Evolutionary conservation across 495 filamentous ascomycete species (phyloP), one percentile per base, ranked within the genome.

Genomic region (Trichocladium antarcticum): DNA sequence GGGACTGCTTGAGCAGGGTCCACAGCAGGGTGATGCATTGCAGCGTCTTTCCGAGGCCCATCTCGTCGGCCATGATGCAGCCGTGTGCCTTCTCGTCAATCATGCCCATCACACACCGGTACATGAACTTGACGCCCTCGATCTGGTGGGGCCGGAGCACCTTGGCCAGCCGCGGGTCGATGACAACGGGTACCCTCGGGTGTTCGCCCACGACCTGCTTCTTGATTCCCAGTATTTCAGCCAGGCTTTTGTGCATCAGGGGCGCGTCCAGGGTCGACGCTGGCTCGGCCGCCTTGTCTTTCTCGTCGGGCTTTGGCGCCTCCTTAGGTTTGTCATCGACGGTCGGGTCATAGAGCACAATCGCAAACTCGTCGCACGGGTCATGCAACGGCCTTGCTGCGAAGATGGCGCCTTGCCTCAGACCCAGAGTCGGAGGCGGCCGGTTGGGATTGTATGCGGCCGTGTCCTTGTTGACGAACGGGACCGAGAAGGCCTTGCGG

Each of bases 61-160:
- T 99, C 57, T 95, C 92, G 61, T 99, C 92, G 54, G 92, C 92
- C 92, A 99, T 99, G 62, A 99, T 99, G 62, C 92, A 97, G 0
- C 92, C 92, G 67, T 96, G 86, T 19, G 93, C 93, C 48, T 89
- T 92, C 37, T 82, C 77, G 61, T 99, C 92, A 54, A 97, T 81
- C 76, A 97, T 74, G 6, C 92, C 92, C 20, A 90, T 97, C 16
- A 88, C 87, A 63, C 86, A 93, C 44, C 78, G 75, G 65, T 97
- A 99, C 70, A 99, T 79, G 60, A 99, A 99, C 74, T 95, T 95
- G 37, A 99, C 92, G 62, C 92, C 92, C 63, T 97, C 92, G 34
- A 99, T 84, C 66, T 99, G 92, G 82, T 99, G 92, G 7, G 92
- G 92, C 24, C 92, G 80, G 21, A 99, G 68, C 20, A 97, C 85